Percentiles rank a stretch among this genome's conserved stretches.
phyloP scores from a whole-genome alignment of 2,329 filamentous ascomycete genomes.

The Neurospora crassa region DNA sequence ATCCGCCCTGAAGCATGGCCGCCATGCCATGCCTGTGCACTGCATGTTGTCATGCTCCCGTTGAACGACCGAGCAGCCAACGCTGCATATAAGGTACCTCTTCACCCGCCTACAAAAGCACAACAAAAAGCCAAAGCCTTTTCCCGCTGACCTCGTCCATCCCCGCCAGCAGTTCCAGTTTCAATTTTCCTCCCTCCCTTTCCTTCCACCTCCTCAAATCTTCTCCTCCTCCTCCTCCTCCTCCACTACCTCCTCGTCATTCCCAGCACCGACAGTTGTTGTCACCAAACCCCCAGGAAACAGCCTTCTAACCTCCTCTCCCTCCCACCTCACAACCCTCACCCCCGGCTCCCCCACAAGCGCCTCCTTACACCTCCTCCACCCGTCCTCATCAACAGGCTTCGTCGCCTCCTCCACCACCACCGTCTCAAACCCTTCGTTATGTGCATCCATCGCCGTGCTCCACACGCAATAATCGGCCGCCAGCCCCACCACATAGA shows the following conservation, averaged over 20 bases:
- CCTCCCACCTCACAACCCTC: constrained; percentile 46
- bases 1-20: not conserved
- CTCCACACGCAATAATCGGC: constrained; percentile 81
- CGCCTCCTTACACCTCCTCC: constrained; percentile 44
- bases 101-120: not conserved
- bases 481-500: constrained; percentile 79
- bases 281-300: not conserved
- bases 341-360: constrained; percentile 48
- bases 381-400: constrained; percentile 55
- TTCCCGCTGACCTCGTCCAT: too few relatives aligned
- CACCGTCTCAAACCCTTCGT: constrained; percentile 66
- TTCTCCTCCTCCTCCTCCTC: not conserved
- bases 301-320: constrained; percentile 46
- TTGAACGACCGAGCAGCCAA: not conserved
- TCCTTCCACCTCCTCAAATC: not conserved
- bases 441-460: constrained; percentile 69
- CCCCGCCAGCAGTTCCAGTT: not conserved
- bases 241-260: not conserved
- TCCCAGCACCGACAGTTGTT: not conserved
- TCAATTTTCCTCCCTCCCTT: not conserved
- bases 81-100: not conserved
- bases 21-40: not conserved
- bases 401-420: constrained; percentile 71
- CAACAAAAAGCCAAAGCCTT: not conserved
- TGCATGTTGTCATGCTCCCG: not conserved